Evolutionary conservation across 2,329 filamentous ascomycete genomes (phyloP).

Genomic region (Neonectria faginata): DNA sequence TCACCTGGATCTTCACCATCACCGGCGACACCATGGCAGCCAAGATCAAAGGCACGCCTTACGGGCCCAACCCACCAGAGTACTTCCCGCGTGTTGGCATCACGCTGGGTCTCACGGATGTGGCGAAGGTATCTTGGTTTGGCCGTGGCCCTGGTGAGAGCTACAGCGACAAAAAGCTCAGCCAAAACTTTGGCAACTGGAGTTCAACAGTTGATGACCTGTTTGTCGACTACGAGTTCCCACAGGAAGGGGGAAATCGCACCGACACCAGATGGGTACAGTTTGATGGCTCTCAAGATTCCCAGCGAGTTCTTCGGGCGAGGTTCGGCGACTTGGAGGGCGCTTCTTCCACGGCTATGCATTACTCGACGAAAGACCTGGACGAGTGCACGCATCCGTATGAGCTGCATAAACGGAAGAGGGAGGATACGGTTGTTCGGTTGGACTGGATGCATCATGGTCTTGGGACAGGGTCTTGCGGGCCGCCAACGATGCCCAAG

Average conservation of each 20-base stretch:
- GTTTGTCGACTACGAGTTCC: constrained; percentile 73
- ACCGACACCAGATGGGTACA: constrained; percentile 71
- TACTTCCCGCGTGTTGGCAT: constrained; percentile 74
- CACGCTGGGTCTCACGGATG: constrained; percentile 56
- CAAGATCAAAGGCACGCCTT: constrained; percentile 60
- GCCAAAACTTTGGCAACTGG: constrained; percentile 69
- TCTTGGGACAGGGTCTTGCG: constrained; percentile 71
- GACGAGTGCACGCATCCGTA: constrained; percentile 69
- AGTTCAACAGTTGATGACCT: constrained; percentile 61
- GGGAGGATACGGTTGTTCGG: constrained; percentile 66
- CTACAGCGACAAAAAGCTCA: constrained; percentile 74
- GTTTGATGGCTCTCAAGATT: background rate
- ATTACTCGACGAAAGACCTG: constrained; percentile 66
- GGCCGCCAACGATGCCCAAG: constrained; percentile 64
- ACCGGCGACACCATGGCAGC: constrained; percentile 61
- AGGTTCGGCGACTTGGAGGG: constrained; percentile 60
- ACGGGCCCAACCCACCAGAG: constrained; percentile 61
- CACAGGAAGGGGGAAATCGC: constrained; percentile 75
- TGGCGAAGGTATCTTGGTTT: constrained; percentile 66
- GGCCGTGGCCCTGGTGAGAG: constrained; percentile 73
- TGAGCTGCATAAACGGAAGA: constrained; percentile 63
- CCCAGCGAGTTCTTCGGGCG: constrained; percentile 55
- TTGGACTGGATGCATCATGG: constrained; percentile 73
- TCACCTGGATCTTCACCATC: constrained; percentile 67
- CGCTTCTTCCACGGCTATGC: constrained; percentile 66